phyloP scores from a whole-genome alignment of 2,329 filamentous ascomycete species.

The Leptographium galeiforme region DNA sequence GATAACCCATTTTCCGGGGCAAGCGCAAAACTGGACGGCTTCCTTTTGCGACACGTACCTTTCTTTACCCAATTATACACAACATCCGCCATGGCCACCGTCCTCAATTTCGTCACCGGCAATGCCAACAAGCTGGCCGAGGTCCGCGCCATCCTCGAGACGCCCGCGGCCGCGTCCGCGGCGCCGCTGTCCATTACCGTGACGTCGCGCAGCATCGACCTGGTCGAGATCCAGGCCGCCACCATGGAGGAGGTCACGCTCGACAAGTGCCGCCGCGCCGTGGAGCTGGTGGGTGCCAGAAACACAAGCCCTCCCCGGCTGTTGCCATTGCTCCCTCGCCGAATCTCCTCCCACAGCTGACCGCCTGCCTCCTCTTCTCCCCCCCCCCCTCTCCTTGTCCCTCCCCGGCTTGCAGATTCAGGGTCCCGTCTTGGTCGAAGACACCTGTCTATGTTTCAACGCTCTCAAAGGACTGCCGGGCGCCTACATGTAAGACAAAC shows the following conservation, averaged over 20 bases:
- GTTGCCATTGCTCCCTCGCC: too few species aligned
- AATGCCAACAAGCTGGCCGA: slow-evolving; percentile 90
- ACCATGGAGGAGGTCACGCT: slow-evolving; percentile 80
- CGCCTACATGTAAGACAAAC: slow-evolving; percentile 79
- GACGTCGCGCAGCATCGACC: slow-evolving; percentile 60
- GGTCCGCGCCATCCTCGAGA: slow-evolving; percentile 73
- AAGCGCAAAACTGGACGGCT: too few species aligned
- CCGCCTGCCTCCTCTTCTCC: not conserved
- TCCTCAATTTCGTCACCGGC: slow-evolving; percentile 86
- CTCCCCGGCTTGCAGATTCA: slow-evolving; percentile 41
- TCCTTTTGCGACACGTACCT: too few species aligned
- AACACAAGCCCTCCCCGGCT: not conserved
- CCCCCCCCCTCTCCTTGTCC: slow-evolving; percentile 1
- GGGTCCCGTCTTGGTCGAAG: slow-evolving; percentile 86
- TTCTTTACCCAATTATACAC: too few species aligned
- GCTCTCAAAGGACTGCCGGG: slow-evolving; percentile 85
- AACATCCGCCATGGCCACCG: slow-evolving; percentile 4
- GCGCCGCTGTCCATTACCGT: slow-evolving; percentile 43
- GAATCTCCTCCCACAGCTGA: too few species aligned
- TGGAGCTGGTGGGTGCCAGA: slow-evolving; percentile 47
- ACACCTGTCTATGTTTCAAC: slow-evolving; percentile 88
- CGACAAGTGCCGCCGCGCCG: slow-evolving; percentile 77
- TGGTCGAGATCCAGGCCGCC: slow-evolving; percentile 85
- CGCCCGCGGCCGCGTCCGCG: slow-evolving; percentile 22
- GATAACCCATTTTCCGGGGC: too few species aligned